Conservation (phyloP, 768 basidiomycete genomes). For the Trametes sanguinea region DNA sequence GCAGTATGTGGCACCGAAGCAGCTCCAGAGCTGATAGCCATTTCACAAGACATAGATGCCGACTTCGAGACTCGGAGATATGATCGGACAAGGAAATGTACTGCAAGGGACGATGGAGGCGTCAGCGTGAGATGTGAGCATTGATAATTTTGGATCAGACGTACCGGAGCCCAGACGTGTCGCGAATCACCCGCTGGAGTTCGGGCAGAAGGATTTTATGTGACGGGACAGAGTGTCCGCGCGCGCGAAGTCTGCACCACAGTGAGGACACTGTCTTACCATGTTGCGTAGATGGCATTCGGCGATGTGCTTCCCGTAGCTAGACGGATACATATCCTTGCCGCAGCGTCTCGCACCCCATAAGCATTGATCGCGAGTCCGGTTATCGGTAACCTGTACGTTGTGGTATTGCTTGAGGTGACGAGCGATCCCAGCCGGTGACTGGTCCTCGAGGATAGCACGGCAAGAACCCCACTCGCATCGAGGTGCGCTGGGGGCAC, state of each 20-base stretch:
- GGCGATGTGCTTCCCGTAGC: conserved; percentile 26
- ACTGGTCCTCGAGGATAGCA: conserved; percentile 15
- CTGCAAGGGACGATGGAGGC: background rate
- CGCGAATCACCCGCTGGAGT: conserved; percentile 5
- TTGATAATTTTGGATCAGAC: background rate
- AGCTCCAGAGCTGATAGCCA: background rate
- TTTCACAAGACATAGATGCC: background rate
- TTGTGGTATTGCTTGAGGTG: conserved; percentile 23
- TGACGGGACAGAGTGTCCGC: conserved; percentile 26
- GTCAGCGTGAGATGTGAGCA: background rate
- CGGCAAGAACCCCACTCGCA: conserved; percentile 20
- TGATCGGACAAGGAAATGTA: background rate
- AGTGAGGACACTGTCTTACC: conserved; percentile 19
- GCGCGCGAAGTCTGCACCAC: conserved; percentile 23
- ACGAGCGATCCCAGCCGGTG: conserved; percentile 22
- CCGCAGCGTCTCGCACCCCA: conserved; percentile 17
- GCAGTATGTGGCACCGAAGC: too few relatives aligned
- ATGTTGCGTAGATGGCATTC: conserved; percentile 24
- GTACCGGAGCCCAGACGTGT: background rate
- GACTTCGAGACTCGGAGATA: background rate
- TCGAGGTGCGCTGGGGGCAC: background rate
- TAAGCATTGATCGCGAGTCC: conserved; percentile 7
- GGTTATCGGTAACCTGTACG: conserved; percentile 20
- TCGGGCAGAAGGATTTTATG: conserved; percentile 25
- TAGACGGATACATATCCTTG: conserved; percentile 25